Conservation (phyloP, 805 yeast species). For the Saccharomycopsis oosterbeekiorum region DNA sequence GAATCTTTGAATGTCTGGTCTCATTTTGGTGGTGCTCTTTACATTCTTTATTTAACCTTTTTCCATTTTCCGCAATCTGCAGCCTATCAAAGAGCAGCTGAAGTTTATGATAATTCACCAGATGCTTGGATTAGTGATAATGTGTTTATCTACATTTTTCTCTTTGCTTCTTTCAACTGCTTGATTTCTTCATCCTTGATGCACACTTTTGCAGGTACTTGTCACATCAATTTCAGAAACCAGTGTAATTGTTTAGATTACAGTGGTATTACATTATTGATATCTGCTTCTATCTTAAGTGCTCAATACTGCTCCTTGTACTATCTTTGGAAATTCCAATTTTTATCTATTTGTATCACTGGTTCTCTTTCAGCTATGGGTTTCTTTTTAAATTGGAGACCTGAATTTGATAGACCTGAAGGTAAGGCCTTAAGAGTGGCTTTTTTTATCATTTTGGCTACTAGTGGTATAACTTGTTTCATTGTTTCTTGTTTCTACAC, state of each 20-base stretch:
- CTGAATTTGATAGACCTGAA: slow-evolving; percentile 80
- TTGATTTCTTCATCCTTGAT: slow-evolving; percentile 70
- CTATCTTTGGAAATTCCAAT: slow-evolving; percentile 40
- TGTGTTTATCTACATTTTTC: slow-evolving; percentile 49
- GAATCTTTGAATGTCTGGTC: slow-evolving; percentile 94
- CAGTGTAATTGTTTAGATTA: slow-evolving; percentile 90
- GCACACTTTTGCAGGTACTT: slow-evolving; percentile 86
- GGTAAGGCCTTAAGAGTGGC: slow-evolving; percentile 68
- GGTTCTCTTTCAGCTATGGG: slow-evolving; percentile 62
- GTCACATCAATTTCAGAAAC: slow-evolving; percentile 50
- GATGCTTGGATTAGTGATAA: slow-evolving; percentile 29
- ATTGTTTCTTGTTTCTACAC: slow-evolving; percentile 43
- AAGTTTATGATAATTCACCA: background rate
- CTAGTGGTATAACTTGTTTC: slow-evolving; percentile 62
- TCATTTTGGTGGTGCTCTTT: slow-evolving; percentile 61
- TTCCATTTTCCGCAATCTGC: slow-evolving; percentile 55
- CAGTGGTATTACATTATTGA: slow-evolving; percentile 84
- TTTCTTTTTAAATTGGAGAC: slow-evolving; percentile 81
- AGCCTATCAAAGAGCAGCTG: slow-evolving; percentile 33
- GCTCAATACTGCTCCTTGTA: slow-evolving; percentile 75
- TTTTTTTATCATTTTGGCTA: slow-evolving; percentile 71
- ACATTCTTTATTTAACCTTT: slow-evolving; percentile 46
- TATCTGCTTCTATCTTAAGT: slow-evolving; percentile 80
- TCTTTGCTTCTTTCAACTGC: slow-evolving; percentile 68
- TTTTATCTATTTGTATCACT: slow-evolving; percentile 50